Base-by-base conservation (phyloP, 441 rosid species). In the Mallotus repandus region DNA sequence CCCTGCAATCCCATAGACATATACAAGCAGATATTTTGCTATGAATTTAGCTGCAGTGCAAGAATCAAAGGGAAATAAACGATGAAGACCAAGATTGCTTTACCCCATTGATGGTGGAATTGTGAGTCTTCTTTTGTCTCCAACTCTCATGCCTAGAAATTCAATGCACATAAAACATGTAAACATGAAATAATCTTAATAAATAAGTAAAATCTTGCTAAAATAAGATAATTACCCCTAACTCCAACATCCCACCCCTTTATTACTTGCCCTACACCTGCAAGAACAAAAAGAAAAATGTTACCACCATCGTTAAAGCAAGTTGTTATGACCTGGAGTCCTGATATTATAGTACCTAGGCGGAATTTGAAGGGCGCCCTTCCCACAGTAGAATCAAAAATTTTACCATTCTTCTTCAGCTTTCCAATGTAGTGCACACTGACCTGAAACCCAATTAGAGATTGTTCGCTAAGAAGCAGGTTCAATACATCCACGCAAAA, bases 211-310 rank as follows among this genome's bases (percentile, higher is more conserved):
- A 53, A 4, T 68, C 60, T 60, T 18, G 63, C 61, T 21, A 21
- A 59, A 25, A 58, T 29, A 53, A 38, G 69, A 54, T 69, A 68
- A 69, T 80, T 85, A 96, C 99, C 98, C 19, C 80, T 81, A 53
- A 96, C 93, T 16, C 98, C 99, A 63, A 93, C 94, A 83, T 96
- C 99, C 99, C 98, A 96, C 74, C 98, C 99, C 82, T 90, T 89
- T 63, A 96, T 96, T 74, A 96, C 99, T 81, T 89, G 82, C 48
- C 98, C 98, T 1, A 90, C 76, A 70, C 99, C 98, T 95, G 83
- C 72, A 77, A 59, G 43, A 83, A 38, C 41, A 69, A 70, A 70
- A 69, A 46, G 46, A 56, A 69, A 73, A 71, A 48, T 66, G 43
- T 55, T 59, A 72, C 46, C 19, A 54, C 14, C 19, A 74, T 53